Evolutionary conservation across 768 basidiomycete species (phyloP), one percentile per base, ranked within the genome.

Genomic region (Boletales sp.): DNA sequence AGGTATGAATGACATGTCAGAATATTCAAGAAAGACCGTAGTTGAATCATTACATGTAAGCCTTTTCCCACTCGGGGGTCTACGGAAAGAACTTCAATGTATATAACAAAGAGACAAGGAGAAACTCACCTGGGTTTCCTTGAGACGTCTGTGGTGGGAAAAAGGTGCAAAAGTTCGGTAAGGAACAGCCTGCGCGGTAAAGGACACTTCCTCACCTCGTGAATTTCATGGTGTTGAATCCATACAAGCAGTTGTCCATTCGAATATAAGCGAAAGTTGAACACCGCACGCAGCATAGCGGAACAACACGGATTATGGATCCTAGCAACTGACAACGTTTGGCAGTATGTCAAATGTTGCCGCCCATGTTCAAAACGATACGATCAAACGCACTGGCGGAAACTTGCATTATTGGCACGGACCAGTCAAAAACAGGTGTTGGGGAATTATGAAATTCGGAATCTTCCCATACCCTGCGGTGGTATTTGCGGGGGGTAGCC

Each of bases 21-120:
- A 17, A 7, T 5, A 25, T 10, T 18, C 7, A 14, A 35, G 43
- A n/a, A 33, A 38, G 33, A 45, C 21, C 8, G 12, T 4, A 25
- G 25, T 30, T 8, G 43, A 45, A 25, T 17, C 44, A 40, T 49
- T 54, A 70, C 68, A 68, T 70, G 46, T 70, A 68, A 28, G 66
- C 68, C 33, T 55, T 62, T 44, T 64, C 58, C 66, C 66, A 90
- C 67, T 90, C 88, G 2, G 86, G 81, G 30, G 78, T 82, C 88
- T 89, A 41, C 8, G 35, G 49, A 49, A 48, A 12, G 48, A 25
- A 38, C 2, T 42, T 55, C 41, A 33, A 35, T 28, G 35, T 33
- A 25, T 34, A 12, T 46, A 11, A 8, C 25, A 17, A 44, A 9
- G 30, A 14, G 10, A n/a, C 8, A 28, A 3, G 13, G 13, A 33